Base-by-base conservation (phyloP, 306 rosid species). In the Arachis stenosperma region DNA sequence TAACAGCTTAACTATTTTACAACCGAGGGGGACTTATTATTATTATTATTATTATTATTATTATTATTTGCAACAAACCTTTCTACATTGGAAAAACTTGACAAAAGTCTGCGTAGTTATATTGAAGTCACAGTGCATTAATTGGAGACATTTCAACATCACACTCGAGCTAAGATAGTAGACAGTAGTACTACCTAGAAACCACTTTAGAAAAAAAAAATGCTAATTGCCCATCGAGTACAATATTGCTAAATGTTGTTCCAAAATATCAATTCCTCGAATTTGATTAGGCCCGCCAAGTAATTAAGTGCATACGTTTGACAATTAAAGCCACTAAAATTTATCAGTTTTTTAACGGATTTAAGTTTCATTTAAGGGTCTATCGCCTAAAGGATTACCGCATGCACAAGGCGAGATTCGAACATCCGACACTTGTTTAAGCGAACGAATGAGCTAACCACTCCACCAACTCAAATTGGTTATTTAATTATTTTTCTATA, bases 261-360 rank as follows among this genome's bases (percentile, higher is more conserved):
- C 76, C 80, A 80, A 63, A 69, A 55, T 71, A 54, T 69, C 67
- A 61, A 74, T n/a, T 68, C 70, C 46, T 61, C 56, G 54, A 56
- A 62, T 68, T 68, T 36, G 39, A 68, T 66, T 72, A 50, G 57
- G 39, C 58, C 56, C 69, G 63, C 7, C 2, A 63, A 67, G 43
- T 60, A 67, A 67, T 30, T 60, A 67, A 71, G 17, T 44, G 37
- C 1, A 1, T 39, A 9, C 22, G 7, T 53, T 33, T 70, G 51
- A 63, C 37, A 6, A 15, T 70, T 78, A 44, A 64, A 63, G 52
- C 6, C 15, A 5, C 22, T 1, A 37, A 59, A 50, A 36, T 3
- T 9, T 8, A 42, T 11, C 8, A 14, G 0, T 2, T 39, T 36
- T 36, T 29, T 8, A 17, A 17, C 17, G 17, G 17, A 17, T 17